These are phyloP conservation scores for Stereocaulon alpinum DNA, from an alignment of 495 filamentous ascomycete species.

Conservation along the genomic window DNA sequence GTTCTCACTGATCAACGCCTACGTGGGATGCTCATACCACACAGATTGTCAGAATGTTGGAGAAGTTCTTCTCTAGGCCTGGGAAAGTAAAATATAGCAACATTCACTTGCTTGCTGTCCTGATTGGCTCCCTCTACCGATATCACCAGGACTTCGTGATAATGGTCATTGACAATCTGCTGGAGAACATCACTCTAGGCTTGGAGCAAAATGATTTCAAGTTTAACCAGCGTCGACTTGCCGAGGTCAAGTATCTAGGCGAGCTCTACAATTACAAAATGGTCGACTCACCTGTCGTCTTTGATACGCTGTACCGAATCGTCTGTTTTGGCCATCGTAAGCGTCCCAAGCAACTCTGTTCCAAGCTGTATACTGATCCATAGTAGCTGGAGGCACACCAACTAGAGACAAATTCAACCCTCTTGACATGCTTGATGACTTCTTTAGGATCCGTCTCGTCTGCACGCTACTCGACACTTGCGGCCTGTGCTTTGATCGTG, in stretches of 20 bases:
- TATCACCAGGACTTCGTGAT: slow-evolving; percentile 90
- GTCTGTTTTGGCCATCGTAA: slow-evolving; percentile 79
- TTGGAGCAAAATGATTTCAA: slow-evolving; percentile 96
- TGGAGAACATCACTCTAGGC: slow-evolving; percentile 80
- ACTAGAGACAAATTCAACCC: slow-evolving; percentile 60
- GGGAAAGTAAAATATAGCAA: slow-evolving; percentile 97
- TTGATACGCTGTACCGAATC: slow-evolving; percentile 90
- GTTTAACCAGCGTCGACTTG: slow-evolving; percentile 90
- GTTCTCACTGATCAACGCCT: neutral
- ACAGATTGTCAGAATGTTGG: slow-evolving; percentile 67
- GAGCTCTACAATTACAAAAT: slow-evolving; percentile 98
- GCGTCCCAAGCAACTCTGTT: slow-evolving; percentile 19
- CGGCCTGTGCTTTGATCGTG: slow-evolving; percentile 90
- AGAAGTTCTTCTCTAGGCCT: slow-evolving; percentile 89
- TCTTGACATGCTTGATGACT: slow-evolving; percentile 87
- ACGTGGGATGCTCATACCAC: neutral
- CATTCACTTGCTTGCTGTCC: slow-evolving; percentile 85
- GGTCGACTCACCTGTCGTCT: slow-evolving; percentile 91
- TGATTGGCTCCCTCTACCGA: slow-evolving; percentile 76
- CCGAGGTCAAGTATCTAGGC: slow-evolving; percentile 91
- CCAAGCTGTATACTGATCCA: neutral
- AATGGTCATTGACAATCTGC: slow-evolving; percentile 74
- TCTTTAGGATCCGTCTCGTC: slow-evolving; percentile 84
- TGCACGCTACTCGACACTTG: slow-evolving; percentile 89
- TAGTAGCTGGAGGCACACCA: slow-evolving; percentile 61